Base-by-base conservation (phyloP, 2,329 filamentous ascomycete genomes). In the Aspergillus sp. region DNA sequence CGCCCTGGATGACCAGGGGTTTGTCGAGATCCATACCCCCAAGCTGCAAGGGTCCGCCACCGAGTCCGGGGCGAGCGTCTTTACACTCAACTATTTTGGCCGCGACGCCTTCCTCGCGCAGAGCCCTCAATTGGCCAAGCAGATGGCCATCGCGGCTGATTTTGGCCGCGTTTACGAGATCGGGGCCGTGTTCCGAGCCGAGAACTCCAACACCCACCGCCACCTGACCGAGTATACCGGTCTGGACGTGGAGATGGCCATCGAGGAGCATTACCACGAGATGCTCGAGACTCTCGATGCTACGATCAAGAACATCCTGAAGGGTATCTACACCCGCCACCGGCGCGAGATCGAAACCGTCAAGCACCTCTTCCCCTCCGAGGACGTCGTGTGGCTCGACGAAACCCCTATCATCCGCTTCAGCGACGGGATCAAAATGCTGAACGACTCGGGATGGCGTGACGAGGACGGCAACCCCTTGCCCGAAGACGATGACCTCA, bases 201-300 rank as follows among this genome's bases (percentile, higher is more conserved):
- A 96, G 65, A 94, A 96, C 72, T 94, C 87, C 62, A 96, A 96
- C 67, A 96, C 90, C 0, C 90, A 95, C 61, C 83, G 90, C 34
- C 90, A 96, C 65, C 75, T 96, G 74, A 95, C 90, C 0, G 90
- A 96, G 65, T 96, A 94, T 64, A 96, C 89, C 4, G 90, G 90
- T 46, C 75, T 96, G 29, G 90, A 96, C 75, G 68, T 96, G 12
- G 90, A 96, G 63, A 96, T 96, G 91, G 79, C 83, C 3, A 88
- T 96, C 52, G 84, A 89, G 43, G 81, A 86, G 57, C 84, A 94
- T 65, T 95, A 96, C 64, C 85, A 94, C 59, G 90, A 96, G 67
- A 86, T 90, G 43, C 78, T 96, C 30, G 75, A 81, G 34, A 75
- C 86, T 7, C 79, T 96, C 41, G 90, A 96, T 61, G 75, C 77